Evolutionary conservation across 164 flowering plant genomes (phyloP).

Genomic region (Dillenia suffruticosa): DNA sequence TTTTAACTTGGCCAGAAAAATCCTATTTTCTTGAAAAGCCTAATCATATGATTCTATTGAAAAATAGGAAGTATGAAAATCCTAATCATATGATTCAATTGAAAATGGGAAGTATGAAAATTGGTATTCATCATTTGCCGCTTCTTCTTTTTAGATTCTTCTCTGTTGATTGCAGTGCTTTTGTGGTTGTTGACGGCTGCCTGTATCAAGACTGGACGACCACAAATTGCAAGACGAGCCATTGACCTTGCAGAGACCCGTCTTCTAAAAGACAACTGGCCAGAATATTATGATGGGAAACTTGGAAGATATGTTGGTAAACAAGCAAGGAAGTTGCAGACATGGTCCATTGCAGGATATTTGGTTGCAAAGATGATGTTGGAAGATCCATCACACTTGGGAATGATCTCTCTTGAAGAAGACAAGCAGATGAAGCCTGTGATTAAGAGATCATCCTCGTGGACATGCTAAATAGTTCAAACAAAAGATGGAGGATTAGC

Average conservation of each 20-base stretch:
- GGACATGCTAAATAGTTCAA: no score
- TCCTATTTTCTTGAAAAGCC: background rate
- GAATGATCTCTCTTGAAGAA: constrained; percentile 50
- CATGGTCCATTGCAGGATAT: constrained; percentile 58
- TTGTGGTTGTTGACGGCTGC: constrained; percentile 53
- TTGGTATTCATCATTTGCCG: no score
- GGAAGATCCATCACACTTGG: constrained; percentile 53
- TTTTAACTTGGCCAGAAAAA: no score
- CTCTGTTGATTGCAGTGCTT: constrained; percentile 28
- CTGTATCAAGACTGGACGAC: constrained; percentile 48
- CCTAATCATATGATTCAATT: background rate
- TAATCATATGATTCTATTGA: background rate
- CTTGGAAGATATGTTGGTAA: constrained; percentile 44
- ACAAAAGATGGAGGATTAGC: no score
- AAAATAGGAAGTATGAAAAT: background rate
- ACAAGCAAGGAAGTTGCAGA: constrained; percentile 51
- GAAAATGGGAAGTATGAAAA: no score
- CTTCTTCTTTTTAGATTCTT: background rate
- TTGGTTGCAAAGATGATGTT: constrained; percentile 57
- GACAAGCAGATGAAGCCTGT: constrained; percentile 11
- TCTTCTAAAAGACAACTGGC: constrained; percentile 30
- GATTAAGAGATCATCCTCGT: no score
- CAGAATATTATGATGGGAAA: constrained; percentile 27
- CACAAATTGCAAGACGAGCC: constrained; percentile 44
- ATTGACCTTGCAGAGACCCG: constrained; percentile 47